Base-by-base conservation (phyloP, 208 protist species). In the Wallacemonas collosoma region DNA sequence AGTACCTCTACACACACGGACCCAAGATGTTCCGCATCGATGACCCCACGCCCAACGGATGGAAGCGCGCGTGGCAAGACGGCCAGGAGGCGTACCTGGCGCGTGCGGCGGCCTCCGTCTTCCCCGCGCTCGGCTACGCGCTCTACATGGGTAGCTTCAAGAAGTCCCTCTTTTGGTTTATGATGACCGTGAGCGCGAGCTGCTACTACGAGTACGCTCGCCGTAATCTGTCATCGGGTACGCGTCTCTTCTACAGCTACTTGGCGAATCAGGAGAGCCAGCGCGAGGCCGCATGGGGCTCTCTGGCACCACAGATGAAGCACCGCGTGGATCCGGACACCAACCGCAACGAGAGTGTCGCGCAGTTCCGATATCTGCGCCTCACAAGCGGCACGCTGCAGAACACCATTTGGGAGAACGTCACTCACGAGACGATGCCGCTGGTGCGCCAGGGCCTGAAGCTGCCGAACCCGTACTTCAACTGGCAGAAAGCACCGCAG, bases 1-100 rank as follows among this genome's bases (percentile, higher is more conserved):
- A 95, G 80, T 95, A 87, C 69, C 83, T 95, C 53, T 95, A 95
- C 77, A 95, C 91, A 17, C 77, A 93, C 72, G 91, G 85, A 48
- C 91, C 91, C 14, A 71, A 68, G 73, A 56, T 68, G 3, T 93
- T 95, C 55, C 81, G 80, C 56, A 95, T 95, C 44, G 74, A 76
- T 38, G 88, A 95, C 54, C 88, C 91, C 9, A 79, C 74, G 0
- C 88, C 80, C 0, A 93, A 90, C 68, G 88, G 79, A 3, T 95
- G 86, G 85, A 83, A 86, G 71, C 77, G 81, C 12, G 86, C 91
- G 64, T 95, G 88, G 88, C 74, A 92, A 38, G 91, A 93, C 12
- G 87, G 79, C 12, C 91, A 95, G 80, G 57, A 66, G 26, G 80
- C 75, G 66, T 93, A 93, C 76, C n/a, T 79, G 2, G 67, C 87